Percentiles rank a stretch among this genome's conserved stretches.
Conservation (phyloP, 228 moss, liverwort and hornwort species). For the Sphagnum magellanicum region DNA sequence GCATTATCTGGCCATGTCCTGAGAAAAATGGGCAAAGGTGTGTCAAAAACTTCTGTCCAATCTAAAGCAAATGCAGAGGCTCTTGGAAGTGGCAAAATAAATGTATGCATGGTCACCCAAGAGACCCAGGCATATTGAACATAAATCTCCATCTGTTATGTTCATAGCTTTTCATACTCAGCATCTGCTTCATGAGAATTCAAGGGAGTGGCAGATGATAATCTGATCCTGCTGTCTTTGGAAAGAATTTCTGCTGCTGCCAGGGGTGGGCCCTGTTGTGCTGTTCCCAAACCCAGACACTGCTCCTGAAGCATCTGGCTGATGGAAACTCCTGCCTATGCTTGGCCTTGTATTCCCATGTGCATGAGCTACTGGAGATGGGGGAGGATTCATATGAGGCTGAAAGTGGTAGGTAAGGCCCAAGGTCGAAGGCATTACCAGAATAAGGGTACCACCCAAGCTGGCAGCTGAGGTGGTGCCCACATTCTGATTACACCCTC, state of each 20-base stretch:
- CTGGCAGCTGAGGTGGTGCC: no score
- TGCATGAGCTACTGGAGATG: not conserved
- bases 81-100: no score
- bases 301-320: conserved; percentile 5
- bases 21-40: no score
- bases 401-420: no score
- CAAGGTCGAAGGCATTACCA: no score
- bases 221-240: conserved; percentile 1
- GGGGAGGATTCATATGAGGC: not conserved
- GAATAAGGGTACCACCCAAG: no score
- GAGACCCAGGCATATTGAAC: no score
- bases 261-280: conserved; percentile 1
- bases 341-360: not conserved
- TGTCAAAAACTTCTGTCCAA: no score
- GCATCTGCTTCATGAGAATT: conserved; percentile 22
- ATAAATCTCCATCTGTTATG: conserved; percentile 4
- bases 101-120: no score
- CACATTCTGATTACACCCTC: no score
- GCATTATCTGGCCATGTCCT: no score
- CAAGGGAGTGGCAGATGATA: not conserved
- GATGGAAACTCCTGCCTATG: not conserved
- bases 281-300: not conserved
- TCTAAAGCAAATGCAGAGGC: no score
- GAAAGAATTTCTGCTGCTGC: not conserved
- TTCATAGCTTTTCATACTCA: conserved; percentile 72